These are phyloP conservation scores for Sporothrix pseudoabietina DNA, from an alignment of 2,329 filamentous ascomycete species.

Conservation along the genomic window DNA sequence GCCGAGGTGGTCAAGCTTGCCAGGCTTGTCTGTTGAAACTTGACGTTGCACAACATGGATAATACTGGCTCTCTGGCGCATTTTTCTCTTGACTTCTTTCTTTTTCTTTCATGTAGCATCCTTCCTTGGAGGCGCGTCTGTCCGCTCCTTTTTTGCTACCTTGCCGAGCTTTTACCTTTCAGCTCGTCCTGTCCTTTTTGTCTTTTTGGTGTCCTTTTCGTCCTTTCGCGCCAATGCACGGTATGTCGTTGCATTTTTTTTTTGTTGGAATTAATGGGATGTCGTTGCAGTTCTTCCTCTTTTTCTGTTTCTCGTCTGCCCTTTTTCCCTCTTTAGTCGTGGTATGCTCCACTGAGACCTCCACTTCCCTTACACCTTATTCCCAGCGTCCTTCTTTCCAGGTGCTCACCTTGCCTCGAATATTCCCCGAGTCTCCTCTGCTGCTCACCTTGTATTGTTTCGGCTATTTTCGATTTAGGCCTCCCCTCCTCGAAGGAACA, in stretches of 20 bases:
- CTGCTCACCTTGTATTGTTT: not conserved
- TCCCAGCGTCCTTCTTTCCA: not conserved
- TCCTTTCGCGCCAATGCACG: not conserved
- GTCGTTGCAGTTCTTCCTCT: not conserved
- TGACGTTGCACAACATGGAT: slow-evolving; percentile 17
- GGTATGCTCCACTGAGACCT: not conserved
- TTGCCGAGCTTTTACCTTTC: not conserved
- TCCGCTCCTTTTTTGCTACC: too few species aligned
- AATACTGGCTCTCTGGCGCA: not conserved
- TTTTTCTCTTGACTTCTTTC: too few species aligned
- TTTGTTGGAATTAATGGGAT: not conserved
- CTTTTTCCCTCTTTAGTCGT: not conserved
- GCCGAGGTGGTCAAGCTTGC: not conserved
- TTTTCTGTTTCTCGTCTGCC: not conserved
- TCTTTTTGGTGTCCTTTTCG: not conserved
- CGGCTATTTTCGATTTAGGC: not conserved
- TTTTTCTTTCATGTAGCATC: not conserved
- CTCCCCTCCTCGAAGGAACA: not conserved
- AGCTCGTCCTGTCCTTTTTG: not conserved
- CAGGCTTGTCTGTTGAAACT: not conserved
- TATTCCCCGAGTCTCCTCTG: not conserved
- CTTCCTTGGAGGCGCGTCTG: not conserved
- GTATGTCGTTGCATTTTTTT: not conserved
- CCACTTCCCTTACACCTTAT: not conserved
- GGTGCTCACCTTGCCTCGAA: not conserved